Evolutionary conservation across 768 basidiomycete genomes (phyloP).

Genomic region (Trametes cinnabarina): DNA sequence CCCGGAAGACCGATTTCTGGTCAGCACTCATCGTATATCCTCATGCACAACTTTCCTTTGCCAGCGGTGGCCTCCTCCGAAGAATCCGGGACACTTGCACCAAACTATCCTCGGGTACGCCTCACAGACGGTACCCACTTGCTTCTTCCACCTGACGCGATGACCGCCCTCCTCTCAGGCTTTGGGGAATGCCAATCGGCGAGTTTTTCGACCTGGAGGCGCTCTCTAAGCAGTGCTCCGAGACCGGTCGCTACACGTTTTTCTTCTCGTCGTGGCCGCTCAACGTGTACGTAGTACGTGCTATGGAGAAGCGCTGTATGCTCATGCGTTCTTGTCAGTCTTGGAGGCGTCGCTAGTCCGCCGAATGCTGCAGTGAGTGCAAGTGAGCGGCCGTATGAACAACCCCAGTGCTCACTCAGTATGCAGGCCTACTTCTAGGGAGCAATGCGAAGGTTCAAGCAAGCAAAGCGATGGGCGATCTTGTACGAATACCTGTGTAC

Average conservation of each 20-base stretch:
- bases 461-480: not conserved
- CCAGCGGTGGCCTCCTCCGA: slow-evolving; percentile 54
- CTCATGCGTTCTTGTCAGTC: slow-evolving; percentile 34
- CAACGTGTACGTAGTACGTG: slow-evolving; percentile 50
- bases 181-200: slow-evolving; percentile 79
- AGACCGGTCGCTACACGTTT: slow-evolving; percentile 63
- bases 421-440: slow-evolving; percentile 27
- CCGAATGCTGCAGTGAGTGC: slow-evolving; percentile 67
- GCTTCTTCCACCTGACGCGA: too few relatives aligned
- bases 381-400: not conserved
- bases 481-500: not conserved
- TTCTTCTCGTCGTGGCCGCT: slow-evolving; percentile 78
- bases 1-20: not conserved
- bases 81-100: slow-evolving; percentile 34
- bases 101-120: slow-evolving; percentile 15
- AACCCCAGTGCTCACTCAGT: not conserved
- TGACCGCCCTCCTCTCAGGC: slow-evolving; percentile 31
- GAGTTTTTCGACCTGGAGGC: slow-evolving; percentile 74
- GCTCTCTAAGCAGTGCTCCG: slow-evolving; percentile 53
- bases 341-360: slow-evolving; percentile 68
- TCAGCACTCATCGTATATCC: not conserved
- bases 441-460: not conserved
- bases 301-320: not conserved
- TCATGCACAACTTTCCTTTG: too few relatives aligned
- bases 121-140: not conserved